A percentile compares a stretch with the other conserved stretches of the same genome.
These are phyloP conservation scores for Kazachstania taianensis DNA, from an alignment of 805 yeast species.

Conservation along the genomic window DNA sequence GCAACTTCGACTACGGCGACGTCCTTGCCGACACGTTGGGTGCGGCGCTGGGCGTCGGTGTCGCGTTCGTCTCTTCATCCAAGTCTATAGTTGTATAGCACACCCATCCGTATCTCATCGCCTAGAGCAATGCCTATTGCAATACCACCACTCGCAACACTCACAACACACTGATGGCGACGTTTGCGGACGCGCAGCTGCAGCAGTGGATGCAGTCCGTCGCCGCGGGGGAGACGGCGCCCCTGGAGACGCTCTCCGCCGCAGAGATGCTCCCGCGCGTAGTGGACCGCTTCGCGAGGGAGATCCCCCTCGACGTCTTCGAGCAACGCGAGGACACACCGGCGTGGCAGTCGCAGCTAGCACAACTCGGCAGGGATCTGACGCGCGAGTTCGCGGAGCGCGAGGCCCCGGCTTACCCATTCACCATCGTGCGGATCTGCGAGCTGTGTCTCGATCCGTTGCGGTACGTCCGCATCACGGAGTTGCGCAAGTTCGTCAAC, in stretches of 20 bases:
- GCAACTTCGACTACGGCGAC: conserved; percentile 43
- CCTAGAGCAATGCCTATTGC: no score
- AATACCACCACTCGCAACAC: no score
- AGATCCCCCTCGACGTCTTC: conserved; percentile 21
- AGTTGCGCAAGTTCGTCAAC: conserved; percentile 35
- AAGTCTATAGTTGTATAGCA: neutral
- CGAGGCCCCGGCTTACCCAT: no score
- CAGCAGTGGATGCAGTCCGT: no score
- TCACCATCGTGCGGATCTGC: conserved; percentile 38
- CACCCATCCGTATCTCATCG: no score
- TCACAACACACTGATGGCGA: no score
- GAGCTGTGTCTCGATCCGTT: conserved; percentile 39
- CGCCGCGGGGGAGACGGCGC: no score
- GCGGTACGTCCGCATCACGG: conserved; percentile 29
- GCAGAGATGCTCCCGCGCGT: conserved; percentile 15
- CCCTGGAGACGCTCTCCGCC: no score
- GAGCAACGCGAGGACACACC: conserved; percentile 1
- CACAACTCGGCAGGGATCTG: conserved; percentile 10
- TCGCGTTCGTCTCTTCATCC: conserved; percentile 8
- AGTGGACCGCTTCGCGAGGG: conserved; percentile 15
- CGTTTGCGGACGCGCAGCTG: no score
- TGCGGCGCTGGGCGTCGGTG: conserved; percentile 15
- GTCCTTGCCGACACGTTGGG: conserved; percentile 32
- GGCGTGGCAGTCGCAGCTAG: conserved; percentile 5
- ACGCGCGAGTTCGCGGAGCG: conserved; percentile 11